Percentiles rank a stretch among this genome's conserved stretches.
Conservation (phyloP, 1,284 basidiomycete species). For the Porogramme epimiltina region DNA sequence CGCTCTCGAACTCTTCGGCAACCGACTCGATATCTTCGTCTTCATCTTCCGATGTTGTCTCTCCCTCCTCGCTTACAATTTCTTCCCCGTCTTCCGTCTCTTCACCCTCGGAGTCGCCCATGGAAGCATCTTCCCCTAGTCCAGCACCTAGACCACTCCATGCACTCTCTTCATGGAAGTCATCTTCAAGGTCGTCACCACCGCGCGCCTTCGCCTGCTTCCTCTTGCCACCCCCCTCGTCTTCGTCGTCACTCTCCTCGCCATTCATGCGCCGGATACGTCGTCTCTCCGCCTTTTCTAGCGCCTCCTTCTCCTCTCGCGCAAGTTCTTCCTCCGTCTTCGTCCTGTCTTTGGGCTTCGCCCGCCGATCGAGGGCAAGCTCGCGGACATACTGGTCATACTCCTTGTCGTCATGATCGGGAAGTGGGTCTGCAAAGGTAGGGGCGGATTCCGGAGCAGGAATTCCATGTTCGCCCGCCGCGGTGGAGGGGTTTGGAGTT, state of each 20-base stretch:
- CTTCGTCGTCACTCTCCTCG: conserved; percentile 66
- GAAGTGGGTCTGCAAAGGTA: background rate
- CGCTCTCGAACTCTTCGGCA: conserved; percentile 33
- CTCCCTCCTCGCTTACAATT: conserved; percentile 35
- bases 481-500: conserved; percentile 22
- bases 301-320: conserved; percentile 82
- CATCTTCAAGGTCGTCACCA: conserved; percentile 92
- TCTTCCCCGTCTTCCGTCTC: conserved; percentile 55
- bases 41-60: conserved; percentile 35
- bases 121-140: conserved; percentile 40
- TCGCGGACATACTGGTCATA: conserved; percentile 95
- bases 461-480: background rate
- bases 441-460: conserved; percentile 1
- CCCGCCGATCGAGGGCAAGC: conserved; percentile 91
- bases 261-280: conserved; percentile 89
- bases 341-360: conserved; percentile 93
- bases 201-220: conserved; percentile 50
- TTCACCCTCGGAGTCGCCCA: conserved; percentile 35
- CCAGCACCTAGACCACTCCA: conserved; percentile 53
- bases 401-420: conserved; percentile 42
- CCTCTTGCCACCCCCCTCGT: conserved; percentile 52
- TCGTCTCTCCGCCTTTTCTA: conserved; percentile 86
- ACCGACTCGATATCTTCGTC: conserved; percentile 31
- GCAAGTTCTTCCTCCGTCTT: conserved; percentile 97
- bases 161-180: conserved; percentile 66